phyloP scores from a whole-genome alignment of 2,329 filamentous ascomycete species.

The Didymella lethalis region DNA sequence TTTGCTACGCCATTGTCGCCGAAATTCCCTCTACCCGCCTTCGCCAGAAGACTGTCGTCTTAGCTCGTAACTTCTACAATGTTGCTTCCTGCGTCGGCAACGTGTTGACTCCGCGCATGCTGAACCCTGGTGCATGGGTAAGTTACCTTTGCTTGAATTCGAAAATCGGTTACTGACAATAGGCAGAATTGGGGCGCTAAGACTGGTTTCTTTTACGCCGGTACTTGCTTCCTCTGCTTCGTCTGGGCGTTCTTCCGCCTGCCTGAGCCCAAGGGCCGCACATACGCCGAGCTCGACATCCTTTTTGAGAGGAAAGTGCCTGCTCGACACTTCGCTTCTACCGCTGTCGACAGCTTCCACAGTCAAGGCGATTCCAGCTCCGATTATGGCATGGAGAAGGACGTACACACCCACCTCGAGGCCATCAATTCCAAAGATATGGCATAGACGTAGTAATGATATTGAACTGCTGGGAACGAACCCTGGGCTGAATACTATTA shows the following conservation, averaged over 20 bases:
- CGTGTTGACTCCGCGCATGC: conserved; percentile 47
- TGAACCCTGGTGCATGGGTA: conserved; percentile 47
- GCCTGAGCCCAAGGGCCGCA: conserved; percentile 79
- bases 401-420: conserved; percentile 37
- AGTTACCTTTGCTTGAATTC: not conserved
- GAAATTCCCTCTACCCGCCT: conserved; percentile 84
- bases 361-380: conserved; percentile 27
- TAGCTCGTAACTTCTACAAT: conserved; percentile 79
- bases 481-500: not conserved
- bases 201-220: conserved; percentile 86
- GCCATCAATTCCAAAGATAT: conserved; percentile 30
- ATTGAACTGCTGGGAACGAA: not conserved
- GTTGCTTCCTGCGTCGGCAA: conserved; percentile 80
- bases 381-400: conserved; percentile 35
- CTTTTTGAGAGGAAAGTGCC: conserved; percentile 69
- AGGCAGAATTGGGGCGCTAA: conserved; percentile 73
- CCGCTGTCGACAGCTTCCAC: conserved; percentile 38
- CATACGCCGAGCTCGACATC: conserved; percentile 84
- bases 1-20: conserved; percentile 86
- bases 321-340: conserved; percentile 43
- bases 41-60: conserved; percentile 89
- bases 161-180: not conserved
- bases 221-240: conserved; percentile 78
- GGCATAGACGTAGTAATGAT: conserved; percentile 3
- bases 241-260: conserved; percentile 82